Percentiles rank a stretch among this genome's conserved stretches.
Conservation (phyloP, 2,329 filamentous ascomycete genomes). For the Myriosclerotinia curreyana region DNA sequence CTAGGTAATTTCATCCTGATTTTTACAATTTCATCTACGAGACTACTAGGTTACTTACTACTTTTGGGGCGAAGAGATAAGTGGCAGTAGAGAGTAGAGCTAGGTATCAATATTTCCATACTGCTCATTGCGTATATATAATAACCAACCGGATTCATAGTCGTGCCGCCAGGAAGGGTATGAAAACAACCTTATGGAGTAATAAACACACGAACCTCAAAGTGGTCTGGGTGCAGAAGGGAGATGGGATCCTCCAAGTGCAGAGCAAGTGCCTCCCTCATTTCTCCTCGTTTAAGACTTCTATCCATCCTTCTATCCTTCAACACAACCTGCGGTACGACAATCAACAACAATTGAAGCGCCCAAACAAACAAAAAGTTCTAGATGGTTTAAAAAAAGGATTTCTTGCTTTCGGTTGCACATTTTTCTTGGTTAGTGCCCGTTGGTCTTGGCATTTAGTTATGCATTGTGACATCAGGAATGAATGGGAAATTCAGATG, state of each 20-base stretch:
- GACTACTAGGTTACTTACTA: neutral
- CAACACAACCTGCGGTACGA: neutral
- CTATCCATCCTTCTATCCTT: no score
- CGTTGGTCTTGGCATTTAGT: neutral
- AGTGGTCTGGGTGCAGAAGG: neutral
- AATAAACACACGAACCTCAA: neutral
- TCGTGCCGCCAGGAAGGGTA: neutral
- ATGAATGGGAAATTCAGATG: neutral
- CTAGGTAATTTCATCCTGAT: neutral
- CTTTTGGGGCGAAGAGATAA: neutral
- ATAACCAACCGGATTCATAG: neutral
- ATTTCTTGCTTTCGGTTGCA: no score
- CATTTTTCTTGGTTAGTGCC: neutral
- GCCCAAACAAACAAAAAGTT: neutral
- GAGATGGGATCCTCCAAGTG: neutral
- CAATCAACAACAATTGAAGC: neutral
- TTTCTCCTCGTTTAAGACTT: no score
- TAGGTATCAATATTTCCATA: neutral
- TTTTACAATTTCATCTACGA: neutral
- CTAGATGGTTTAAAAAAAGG: neutral
- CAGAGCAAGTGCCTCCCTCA: neutral
- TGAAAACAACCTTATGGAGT: neutral
- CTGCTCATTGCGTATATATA: neutral
- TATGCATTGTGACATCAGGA: slow-evolving; percentile 5
- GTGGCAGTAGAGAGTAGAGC: neutral